These are phyloP conservation scores for Suhomyces bokatorum DNA, from an alignment of 1,139 yeast genomes.

Conservation along the genomic window DNA sequence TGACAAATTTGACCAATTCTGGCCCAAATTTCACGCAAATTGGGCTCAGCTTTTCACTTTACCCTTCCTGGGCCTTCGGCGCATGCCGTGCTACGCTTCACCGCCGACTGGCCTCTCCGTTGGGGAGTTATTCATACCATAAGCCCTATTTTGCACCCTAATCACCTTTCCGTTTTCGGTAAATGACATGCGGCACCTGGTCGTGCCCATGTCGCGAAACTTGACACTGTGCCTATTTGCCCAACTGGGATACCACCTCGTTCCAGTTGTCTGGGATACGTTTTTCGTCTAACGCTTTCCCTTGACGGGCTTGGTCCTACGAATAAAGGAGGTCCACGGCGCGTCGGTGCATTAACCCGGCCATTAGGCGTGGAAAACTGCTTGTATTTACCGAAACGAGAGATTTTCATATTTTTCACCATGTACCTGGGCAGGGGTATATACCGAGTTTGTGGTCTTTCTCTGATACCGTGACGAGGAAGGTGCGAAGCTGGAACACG, in stretches of 20 bases:
- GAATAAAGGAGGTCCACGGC: neutral
- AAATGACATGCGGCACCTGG: constrained; percentile 5
- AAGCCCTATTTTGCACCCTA: constrained; percentile 5
- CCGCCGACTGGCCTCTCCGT: neutral
- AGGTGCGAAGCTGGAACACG: too few species aligned
- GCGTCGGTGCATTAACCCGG: neutral
- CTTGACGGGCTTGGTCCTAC: neutral
- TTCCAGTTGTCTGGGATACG: constrained; percentile 2
- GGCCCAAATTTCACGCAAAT: neutral
- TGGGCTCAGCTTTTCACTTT: neutral
- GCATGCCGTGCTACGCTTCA: neutral
- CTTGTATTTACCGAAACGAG: neutral
- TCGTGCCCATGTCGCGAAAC: neutral
- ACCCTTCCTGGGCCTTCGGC: neutral
- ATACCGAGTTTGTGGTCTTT: neutral
- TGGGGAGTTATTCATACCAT: neutral
- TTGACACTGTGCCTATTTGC: constrained; percentile 1
- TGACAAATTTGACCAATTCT: neutral
- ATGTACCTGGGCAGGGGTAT: neutral
- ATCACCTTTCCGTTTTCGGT: constrained; percentile 3
- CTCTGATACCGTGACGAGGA: too few species aligned
- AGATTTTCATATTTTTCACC: neutral
- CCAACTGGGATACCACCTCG: constrained; percentile 1
- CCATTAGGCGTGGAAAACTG: neutral
- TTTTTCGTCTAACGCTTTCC: neutral